Evolutionary conservation across 441 rosid genomes (phyloP).

Genomic region (Erysimum cheiri): DNA sequence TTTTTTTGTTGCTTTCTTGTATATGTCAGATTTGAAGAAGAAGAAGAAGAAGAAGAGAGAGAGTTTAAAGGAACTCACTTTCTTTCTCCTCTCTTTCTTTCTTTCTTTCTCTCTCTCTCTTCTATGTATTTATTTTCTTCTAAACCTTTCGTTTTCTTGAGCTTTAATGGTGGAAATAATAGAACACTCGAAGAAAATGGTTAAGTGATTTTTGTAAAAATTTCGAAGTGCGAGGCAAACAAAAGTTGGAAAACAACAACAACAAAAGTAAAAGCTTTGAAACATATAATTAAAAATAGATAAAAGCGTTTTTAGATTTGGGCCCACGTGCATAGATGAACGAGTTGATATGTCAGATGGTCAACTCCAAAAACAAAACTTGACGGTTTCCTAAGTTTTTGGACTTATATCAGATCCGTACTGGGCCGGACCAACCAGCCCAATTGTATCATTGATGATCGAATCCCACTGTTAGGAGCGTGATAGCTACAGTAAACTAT

Average conservation of each 20-base stretch:
- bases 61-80: constrained; percentile 38
- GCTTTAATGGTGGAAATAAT: constrained; percentile 43
- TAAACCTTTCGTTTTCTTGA: constrained; percentile 32
- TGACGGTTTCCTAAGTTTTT: constrained; percentile 37
- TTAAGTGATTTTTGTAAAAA: constrained; percentile 30
- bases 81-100: too few relatives aligned
- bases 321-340: constrained; percentile 49
- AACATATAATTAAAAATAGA: neutral
- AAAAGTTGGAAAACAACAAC: constrained; percentile 45
- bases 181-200: constrained; percentile 38
- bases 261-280: constrained; percentile 32
- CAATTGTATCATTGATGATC: constrained; percentile 3
- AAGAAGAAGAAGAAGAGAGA: constrained; percentile 30
- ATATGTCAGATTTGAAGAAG: constrained; percentile 29
- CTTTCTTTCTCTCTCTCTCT: neutral
- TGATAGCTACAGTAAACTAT: neutral
- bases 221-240: constrained; percentile 52
- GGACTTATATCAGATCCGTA: constrained; percentile 28
- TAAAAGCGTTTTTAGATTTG: constrained; percentile 23
- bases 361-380: constrained; percentile 52
- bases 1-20: neutral
- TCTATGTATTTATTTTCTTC: constrained; percentile 1
- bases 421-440: constrained; percentile 29
- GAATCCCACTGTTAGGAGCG: too few relatives aligned
- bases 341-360: constrained; percentile 54